Conservation (phyloP, 2,329 filamentous ascomycete genomes). For the Coniochaeta sp. region DNA sequence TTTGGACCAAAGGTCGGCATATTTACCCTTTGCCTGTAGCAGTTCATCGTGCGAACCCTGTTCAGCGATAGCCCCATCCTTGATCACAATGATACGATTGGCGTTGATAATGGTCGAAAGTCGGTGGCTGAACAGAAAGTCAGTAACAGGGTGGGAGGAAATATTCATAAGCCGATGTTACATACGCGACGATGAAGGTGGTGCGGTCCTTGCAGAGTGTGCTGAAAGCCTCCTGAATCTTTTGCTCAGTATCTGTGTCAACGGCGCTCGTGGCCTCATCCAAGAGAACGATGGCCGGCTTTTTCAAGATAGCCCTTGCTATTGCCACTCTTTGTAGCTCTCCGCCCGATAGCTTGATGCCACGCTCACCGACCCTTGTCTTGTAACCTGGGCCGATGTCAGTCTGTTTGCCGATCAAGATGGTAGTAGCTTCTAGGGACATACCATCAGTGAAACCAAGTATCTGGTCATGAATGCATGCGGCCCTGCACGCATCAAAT, state of each 20-base stretch:
- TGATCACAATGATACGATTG: conserved; percentile 59
- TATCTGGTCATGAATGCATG: conserved; percentile 53
- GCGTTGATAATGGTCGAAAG: conserved; percentile 66
- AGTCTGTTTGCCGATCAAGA: conserved; percentile 1
- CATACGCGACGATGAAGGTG: conserved; percentile 59
- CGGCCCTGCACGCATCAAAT: conserved; percentile 44
- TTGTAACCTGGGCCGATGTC: conserved; percentile 30
- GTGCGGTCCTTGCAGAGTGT: conserved; percentile 54
- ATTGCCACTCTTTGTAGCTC: conserved; percentile 62
- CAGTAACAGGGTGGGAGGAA: neutral
- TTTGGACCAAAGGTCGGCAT: conserved; percentile 58
- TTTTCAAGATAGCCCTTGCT: conserved; percentile 65
- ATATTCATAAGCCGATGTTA: conserved; percentile 5
- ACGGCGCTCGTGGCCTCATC: conserved; percentile 77
- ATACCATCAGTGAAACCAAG: conserved; percentile 42
- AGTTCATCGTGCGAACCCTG: conserved; percentile 54
- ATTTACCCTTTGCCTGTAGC: conserved; percentile 51
- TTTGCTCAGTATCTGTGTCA: conserved; percentile 61
- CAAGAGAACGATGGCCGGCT: conserved; percentile 67
- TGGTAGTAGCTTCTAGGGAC: conserved; percentile 1
- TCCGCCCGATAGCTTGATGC: conserved; percentile 56
- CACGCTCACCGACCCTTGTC: conserved; percentile 43
- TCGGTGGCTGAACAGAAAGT: conserved; percentile 41
- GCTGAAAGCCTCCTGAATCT: conserved; percentile 56
- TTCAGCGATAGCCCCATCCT: conserved; percentile 56